Percentiles rank a stretch among this genome's conserved stretches.
phyloP scores from a whole-genome alignment of 164 flowering plant genomes.

The Malania oleifera region DNA sequence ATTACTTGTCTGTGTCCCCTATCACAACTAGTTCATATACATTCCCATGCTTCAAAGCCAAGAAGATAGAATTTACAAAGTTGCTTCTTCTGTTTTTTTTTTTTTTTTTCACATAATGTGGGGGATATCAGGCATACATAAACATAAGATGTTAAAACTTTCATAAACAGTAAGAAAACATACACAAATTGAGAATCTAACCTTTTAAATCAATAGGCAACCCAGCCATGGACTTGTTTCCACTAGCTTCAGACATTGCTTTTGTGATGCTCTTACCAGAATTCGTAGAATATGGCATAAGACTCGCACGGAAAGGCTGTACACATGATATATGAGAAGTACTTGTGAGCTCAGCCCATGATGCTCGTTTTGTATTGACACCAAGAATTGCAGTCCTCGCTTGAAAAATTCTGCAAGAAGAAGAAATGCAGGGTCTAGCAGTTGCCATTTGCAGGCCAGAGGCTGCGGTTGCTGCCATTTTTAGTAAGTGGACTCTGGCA shows the following conservation, averaged over 20 bases:
- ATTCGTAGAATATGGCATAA: constrained; percentile 28
- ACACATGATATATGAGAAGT: constrained; percentile 34
- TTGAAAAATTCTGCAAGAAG: constrained; percentile 31
- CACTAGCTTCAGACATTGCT: constrained; percentile 63
- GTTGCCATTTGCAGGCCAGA: constrained; percentile 53
- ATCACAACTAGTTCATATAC: too few relatives aligned
- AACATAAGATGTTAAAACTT: too few relatives aligned
- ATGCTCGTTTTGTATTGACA: constrained; percentile 14
- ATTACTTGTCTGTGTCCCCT: too few relatives aligned
- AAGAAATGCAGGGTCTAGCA: constrained; percentile 39
- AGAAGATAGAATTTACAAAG: too few relatives aligned
- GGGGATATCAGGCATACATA: too few relatives aligned
- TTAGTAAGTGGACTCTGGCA: constrained; percentile 12
- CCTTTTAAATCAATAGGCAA: constrained; percentile 84
- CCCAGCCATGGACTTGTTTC: constrained; percentile 42
- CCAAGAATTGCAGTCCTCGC: constrained; percentile 25
- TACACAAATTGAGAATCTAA: constrained; percentile 9
- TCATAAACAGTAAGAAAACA: too few relatives aligned
- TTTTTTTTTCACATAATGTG: too few relatives aligned
- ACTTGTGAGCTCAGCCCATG: constrained; percentile 40
- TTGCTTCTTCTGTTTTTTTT: too few relatives aligned
- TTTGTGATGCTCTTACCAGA: constrained; percentile 33
- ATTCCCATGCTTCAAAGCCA: too few relatives aligned
- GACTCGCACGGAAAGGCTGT: constrained; percentile 28
- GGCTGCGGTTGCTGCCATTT: constrained; percentile 60